A percentile compares a stretch with the other conserved stretches of the same genome.
Conservation (phyloP, 192 early-diverging fungal species). For the Coemansia sp. region DNA sequence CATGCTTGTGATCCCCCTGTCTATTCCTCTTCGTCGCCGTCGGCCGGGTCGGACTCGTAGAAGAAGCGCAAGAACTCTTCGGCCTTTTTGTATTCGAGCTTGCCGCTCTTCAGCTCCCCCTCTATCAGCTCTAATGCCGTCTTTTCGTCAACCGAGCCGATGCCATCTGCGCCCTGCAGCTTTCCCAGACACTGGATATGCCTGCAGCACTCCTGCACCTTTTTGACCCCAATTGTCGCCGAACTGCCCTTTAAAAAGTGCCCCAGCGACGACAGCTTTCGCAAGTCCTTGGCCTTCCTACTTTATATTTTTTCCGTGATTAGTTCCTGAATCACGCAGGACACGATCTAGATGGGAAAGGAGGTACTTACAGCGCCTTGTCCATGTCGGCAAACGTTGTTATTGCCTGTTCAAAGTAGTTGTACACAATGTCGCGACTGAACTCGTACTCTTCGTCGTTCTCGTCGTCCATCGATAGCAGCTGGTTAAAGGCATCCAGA, state of each 20-base stretch:
- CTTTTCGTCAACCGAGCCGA: constrained; percentile 50
- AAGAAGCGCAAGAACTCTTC: constrained; percentile 66
- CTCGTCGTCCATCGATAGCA: constrained; percentile 91
- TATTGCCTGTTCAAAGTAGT: constrained; percentile 86
- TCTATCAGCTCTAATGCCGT: constrained; percentile 61
- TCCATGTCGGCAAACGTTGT: constrained; percentile 77
- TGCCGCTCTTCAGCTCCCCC: constrained; percentile 57
- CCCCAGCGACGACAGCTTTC: constrained; percentile 72
- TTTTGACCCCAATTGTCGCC: constrained; percentile 76
- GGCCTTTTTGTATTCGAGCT: constrained; percentile 71
- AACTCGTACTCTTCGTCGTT: constrained; percentile 81
- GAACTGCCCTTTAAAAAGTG: constrained; percentile 94
- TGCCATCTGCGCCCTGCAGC: constrained; percentile 38
- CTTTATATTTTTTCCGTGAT: not conserved
- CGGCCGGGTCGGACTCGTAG: constrained; percentile 53
- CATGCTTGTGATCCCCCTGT: not conserved
- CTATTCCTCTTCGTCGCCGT: constrained; percentile 21
- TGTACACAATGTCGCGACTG: constrained; percentile 68
- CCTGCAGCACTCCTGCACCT: constrained; percentile 80
- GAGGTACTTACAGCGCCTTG: constrained; percentile 54
- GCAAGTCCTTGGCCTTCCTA: constrained; percentile 58
- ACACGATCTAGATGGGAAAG: not conserved
- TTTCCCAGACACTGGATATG: constrained; percentile 85
- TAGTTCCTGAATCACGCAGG: not conserved
- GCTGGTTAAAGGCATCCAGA: constrained; percentile 79